These are phyloP conservation scores for Lotmaria passim DNA, from an alignment of 208 protist species.

Conservation along the genomic window DNA sequence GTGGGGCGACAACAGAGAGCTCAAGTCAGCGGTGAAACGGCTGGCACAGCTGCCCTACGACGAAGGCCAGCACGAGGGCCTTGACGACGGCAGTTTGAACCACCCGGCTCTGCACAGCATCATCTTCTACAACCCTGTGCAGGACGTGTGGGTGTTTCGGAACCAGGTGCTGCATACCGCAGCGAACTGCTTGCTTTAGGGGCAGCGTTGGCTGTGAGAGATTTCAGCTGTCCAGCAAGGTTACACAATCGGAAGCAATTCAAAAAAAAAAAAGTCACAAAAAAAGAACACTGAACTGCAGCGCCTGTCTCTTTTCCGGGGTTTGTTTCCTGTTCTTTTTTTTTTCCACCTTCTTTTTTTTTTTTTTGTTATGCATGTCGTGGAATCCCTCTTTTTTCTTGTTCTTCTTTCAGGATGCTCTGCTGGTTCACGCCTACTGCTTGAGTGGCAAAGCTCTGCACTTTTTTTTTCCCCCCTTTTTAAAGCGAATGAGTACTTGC, in stretches of 20 bases:
- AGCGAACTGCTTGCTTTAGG: conserved; percentile 67
- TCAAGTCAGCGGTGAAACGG: conserved; percentile 58
- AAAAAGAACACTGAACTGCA: neutral
- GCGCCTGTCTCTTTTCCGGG: neutral
- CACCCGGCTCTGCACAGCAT: conserved; percentile 65
- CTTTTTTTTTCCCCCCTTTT: no score
- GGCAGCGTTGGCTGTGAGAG: neutral
- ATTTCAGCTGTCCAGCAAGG: neutral
- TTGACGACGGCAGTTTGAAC: conserved; percentile 64
- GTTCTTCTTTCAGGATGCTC: no score
- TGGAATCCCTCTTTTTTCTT: no score
- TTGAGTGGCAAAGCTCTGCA: no score
- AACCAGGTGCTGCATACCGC: conserved; percentile 83
- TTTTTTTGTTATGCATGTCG: neutral
- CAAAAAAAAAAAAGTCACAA: no score
- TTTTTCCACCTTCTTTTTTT: neutral
- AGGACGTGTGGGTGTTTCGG: conserved; percentile 81
- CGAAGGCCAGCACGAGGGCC: conserved; percentile 67
- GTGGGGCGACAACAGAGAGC: conserved; percentile 50
- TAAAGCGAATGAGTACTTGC: no score
- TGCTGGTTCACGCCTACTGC: no score
- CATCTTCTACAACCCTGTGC: conserved; percentile 83
- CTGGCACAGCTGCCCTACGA: conserved; percentile 75
- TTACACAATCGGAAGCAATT: no score
- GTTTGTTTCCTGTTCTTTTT: neutral